A percentile compares a stretch with the other conserved stretches of the same genome.
phyloP scores from a whole-genome alignment of 2,329 filamentous ascomycete genomes.

The Apiospora pterosperma region DNA sequence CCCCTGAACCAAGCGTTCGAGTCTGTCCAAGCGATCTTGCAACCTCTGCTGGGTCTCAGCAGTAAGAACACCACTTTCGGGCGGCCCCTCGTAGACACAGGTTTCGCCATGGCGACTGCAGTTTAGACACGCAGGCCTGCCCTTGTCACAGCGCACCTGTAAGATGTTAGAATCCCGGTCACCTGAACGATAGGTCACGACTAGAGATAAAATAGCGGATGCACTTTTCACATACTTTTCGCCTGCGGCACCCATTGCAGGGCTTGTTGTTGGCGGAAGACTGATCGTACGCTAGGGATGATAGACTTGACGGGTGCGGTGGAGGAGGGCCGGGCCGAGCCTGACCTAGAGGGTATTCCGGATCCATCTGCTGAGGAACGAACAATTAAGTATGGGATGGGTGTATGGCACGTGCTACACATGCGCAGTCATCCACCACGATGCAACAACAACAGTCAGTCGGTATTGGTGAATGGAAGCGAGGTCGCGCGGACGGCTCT shows the following conservation, averaged over 20 bases:
- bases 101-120: slow-evolving; percentile 5
- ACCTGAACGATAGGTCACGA: background rate
- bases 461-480: background rate
- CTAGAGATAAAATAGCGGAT: background rate
- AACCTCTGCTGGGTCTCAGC: slow-evolving; percentile 3
- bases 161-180: slow-evolving; percentile 3
- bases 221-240: background rate
- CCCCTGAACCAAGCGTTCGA: slow-evolving; percentile 4
- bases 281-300: background rate
- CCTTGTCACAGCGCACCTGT: slow-evolving; percentile 7
- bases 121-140: slow-evolving; percentile 2
- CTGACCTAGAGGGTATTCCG: background rate
- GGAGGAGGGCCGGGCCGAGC: background rate
- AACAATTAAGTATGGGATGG: background rate
- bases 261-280: slow-evolving; percentile 2
- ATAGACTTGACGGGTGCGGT: background rate
- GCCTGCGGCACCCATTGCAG: slow-evolving; percentile 3
- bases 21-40: slow-evolving; percentile 5
- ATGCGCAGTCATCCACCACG: background rate
- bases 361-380: background rate
- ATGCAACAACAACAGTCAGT: background rate
- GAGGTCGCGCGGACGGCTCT: background rate
- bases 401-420: background rate
- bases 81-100: slow-evolving; percentile 2
- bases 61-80: background rate